phyloP scores from a whole-genome alignment of 2,329 filamentous ascomycete genomes.

The Aspergillus costaricaensis region DNA sequence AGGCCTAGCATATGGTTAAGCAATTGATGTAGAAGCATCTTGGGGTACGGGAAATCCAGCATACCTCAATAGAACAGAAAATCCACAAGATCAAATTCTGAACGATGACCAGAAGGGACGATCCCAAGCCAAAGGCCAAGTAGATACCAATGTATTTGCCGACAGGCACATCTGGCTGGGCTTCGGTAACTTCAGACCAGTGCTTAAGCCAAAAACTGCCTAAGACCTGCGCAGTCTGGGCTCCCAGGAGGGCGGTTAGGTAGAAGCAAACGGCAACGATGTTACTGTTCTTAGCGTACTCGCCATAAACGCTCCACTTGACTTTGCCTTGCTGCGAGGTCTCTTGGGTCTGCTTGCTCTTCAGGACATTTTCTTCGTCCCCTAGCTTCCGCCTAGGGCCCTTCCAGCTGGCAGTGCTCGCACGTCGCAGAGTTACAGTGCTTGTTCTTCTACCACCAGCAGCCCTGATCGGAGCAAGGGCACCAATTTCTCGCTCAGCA shows the following conservation, averaged over 20 bases:
- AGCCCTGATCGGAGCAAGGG: slow-evolving; percentile 75
- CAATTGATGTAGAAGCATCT: slow-evolving; percentile 5
- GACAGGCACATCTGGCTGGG: slow-evolving; percentile 68
- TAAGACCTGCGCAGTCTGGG: slow-evolving; percentile 79
- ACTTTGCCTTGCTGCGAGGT: slow-evolving; percentile 93
- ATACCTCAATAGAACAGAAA: slow-evolving; percentile 96
- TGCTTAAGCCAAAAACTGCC: slow-evolving; percentile 91
- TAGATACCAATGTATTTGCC: slow-evolving; percentile 94
- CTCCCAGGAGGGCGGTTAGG: slow-evolving; percentile 70
- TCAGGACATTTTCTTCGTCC: slow-evolving; percentile 73
- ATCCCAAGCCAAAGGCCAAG: slow-evolving; percentile 89
- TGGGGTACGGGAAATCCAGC: slow-evolving; percentile 23
- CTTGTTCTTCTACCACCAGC: slow-evolving; percentile 65
- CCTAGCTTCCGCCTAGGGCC: slow-evolving; percentile 79
- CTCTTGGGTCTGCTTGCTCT: slow-evolving; percentile 85
- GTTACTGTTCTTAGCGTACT: slow-evolving; percentile 96
- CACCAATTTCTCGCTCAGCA: slow-evolving; percentile 70
- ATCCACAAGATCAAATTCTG: slow-evolving; percentile 98
- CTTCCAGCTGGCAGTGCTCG: slow-evolving; percentile 86
- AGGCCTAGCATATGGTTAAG: slow-evolving; percentile 61
- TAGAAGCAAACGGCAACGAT: slow-evolving; percentile 81
- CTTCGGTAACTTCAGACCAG: slow-evolving; percentile 81
- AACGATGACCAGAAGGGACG: slow-evolving; percentile 78
- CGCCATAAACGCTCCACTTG: slow-evolving; percentile 91
- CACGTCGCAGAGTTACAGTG: slow-evolving; percentile 78